Evolutionary conservation across 129 eudicot species (phyloP), one percentile per base, ranked within the genome.

Genomic region (Centella asiatica): DNA sequence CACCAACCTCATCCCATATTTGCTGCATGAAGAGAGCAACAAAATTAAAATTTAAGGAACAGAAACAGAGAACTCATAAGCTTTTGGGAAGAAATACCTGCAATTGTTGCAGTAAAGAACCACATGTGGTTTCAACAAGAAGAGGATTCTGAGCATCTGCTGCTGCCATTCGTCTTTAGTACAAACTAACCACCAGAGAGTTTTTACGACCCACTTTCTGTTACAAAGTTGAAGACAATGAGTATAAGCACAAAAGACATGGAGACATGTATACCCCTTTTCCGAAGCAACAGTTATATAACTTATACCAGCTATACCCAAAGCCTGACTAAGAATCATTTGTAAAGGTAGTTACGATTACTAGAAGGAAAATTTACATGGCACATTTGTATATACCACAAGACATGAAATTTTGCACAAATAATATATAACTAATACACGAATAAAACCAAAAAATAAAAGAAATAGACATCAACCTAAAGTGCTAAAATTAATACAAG

Each of bases 1-100:
- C 88, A 57, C 88, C 88, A 57, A 82, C 82, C 60, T 82, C 88
- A 66, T 82, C 84, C 88, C 88, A 82, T 5, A 78, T 82, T 75
- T 69, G 81, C 88, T 82, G 81, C 65, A 70, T 60, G 10, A 2
- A 5, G 49, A 54, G 17, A 59, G 20, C 3, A 37, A 60, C 4
- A 22, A 3, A 2, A 10, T 19, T 2, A 42, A 42, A 2, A 6
- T n/a, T 8, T n/a, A n/a, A 57, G 22, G 24, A 6, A 57, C 5
- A 18, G n/a, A 15, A n/a, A 34, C n/a, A n/a, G n/a, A 20, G 46
- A 57, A 57, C 46, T 3, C 12, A 10, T 19, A 24, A 34, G 13
- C 40, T 20, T 19, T 32, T 33, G 8, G 28, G 4, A 58, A 6
- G 55, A 39, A 56, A 76, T 75, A 64, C 97, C 87, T 90, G 97